Evolutionary conservation across 2,329 filamentous ascomycete genomes (phyloP).

Genomic region (Pseudogymnoascus sp.): DNA sequence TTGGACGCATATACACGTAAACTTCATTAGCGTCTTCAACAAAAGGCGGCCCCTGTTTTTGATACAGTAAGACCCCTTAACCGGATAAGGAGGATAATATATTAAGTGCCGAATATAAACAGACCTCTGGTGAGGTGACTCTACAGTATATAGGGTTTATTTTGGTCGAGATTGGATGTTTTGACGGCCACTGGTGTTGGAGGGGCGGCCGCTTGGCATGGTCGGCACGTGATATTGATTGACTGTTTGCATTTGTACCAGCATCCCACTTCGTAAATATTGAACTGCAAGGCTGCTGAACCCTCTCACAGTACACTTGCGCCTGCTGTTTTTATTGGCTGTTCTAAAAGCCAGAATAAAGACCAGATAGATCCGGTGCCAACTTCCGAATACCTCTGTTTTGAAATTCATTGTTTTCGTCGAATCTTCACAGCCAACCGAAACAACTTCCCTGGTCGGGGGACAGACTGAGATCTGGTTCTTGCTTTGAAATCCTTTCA

Average conservation of each 20-base stretch:
- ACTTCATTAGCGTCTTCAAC: neutral
- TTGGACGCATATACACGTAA: neutral
- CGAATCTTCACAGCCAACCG: neutral
- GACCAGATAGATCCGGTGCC: neutral
- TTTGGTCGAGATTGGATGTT: neutral
- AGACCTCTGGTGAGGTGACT: neutral
- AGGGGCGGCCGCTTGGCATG: neutral
- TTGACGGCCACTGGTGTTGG: neutral
- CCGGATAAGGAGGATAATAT: neutral
- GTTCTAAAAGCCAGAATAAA: neutral
- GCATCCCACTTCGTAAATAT: constrained; percentile 1
- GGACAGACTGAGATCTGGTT: neutral
- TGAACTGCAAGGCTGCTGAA: neutral
- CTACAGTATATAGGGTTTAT: neutral
- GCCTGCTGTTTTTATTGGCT: neutral
- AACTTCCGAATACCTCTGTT: neutral
- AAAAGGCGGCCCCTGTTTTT: neutral
- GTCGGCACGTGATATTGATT: neutral
- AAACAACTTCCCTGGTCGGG: neutral
- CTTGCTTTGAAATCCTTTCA: neutral
- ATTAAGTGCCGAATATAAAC: neutral
- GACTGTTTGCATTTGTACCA: neutral
- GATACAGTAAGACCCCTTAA: neutral
- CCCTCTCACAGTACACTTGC: neutral
- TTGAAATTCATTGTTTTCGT: neutral